A percentile compares a stretch with the other conserved stretches of the same genome.
Conservation (phyloP, 1,284 basidiomycete species). For the Laetiporus sulphureus region DNA sequence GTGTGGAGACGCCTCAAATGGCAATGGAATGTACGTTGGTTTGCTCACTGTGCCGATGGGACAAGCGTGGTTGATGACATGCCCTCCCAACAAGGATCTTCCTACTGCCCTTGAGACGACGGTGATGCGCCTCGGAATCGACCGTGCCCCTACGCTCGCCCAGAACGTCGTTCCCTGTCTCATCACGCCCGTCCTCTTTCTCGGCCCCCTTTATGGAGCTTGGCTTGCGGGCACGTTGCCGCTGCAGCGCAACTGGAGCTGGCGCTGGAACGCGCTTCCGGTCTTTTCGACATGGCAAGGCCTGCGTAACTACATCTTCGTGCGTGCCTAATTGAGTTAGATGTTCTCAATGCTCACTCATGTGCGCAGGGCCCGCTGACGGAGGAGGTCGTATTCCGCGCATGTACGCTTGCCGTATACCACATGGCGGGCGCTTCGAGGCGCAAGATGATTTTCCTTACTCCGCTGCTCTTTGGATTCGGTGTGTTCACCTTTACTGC, state of each 20-base stretch:
- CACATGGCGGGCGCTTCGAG: conserved; percentile 56
- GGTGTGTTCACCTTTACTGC: conserved; percentile 40
- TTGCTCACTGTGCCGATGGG: neutral
- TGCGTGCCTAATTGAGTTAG: conserved; percentile 39
- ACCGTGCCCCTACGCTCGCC: conserved; percentile 12
- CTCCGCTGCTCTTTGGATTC: conserved; percentile 85
- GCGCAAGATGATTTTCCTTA: conserved; percentile 64
- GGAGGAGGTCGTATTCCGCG: conserved; percentile 90
- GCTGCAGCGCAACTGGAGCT: conserved; percentile 49
- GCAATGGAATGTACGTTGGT: conserved; percentile 25
- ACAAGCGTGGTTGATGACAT: neutral
- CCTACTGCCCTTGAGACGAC: conserved; percentile 15
- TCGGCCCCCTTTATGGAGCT: conserved; percentile 73
- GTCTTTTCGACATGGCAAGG: conserved; percentile 49
- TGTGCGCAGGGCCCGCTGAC: conserved; percentile 83
- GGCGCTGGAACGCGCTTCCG: conserved; percentile 31
- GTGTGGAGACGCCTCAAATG: conserved; percentile 27
- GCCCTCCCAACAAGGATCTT: neutral
- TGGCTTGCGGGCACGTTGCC: conserved; percentile 56
- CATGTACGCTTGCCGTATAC: conserved; percentile 75
- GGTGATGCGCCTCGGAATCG: conserved; percentile 25
- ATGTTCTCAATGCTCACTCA: too few species aligned
- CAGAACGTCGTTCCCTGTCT: conserved; percentile 45
- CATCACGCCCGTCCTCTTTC: conserved; percentile 74
- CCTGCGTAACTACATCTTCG: conserved; percentile 74